Base-by-base conservation (phyloP, 2,329 filamentous ascomycete genomes). In the Pezicula radicicola region DNA sequence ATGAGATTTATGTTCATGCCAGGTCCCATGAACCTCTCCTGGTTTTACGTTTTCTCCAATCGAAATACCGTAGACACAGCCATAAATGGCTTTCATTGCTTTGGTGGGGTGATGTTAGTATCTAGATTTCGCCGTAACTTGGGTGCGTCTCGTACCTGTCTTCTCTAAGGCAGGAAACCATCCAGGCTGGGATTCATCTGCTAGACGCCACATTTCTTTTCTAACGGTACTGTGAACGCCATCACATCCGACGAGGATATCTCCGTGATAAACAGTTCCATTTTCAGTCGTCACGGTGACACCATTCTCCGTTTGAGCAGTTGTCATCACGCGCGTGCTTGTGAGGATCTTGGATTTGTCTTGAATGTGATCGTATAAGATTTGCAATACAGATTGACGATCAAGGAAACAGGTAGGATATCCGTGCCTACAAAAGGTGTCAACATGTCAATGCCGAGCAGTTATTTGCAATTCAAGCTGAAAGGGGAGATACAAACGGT, bases 181-280 rank as follows among this genome's bases (percentile, higher is more conserved):
- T 3, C 60, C 61, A 3, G 64, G 60, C 15, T 58, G 35, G 1
- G 53, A 36, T 10, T 49, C 40, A 25, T 56, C 45, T 6, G 51
- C 66, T 2, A 64, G 50, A 6, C 58, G 49, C 48, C 54, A 51
- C 55, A 68, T 60, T 44, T 66, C 62, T 3, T 52, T 42, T 6
- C 72, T 55, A 1, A 72, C 61, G 0, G 53, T 56, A 55, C 73
- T 75, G 50, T 73, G 65, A 16, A 75, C 64, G 1, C 74, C 73
- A 43, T 75, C 73, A 0, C 69, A 67, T 0, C 73, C 71, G 0
- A 74, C 60, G 0, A 75, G 56, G 0, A 75, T 55, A 16, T 67
- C 61, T 0, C 70, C 72, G 1, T 55, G 37, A 36, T 66, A 68
- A 0, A 52, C 41, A 5, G 55, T 49, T 6, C 71, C 71, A 19